A percentile compares a stretch with the other conserved stretches of the same genome.
phyloP scores from a whole-genome alignment of 2,329 filamentous ascomycete species.

The Golovinomyces cichoracearum region DNA sequence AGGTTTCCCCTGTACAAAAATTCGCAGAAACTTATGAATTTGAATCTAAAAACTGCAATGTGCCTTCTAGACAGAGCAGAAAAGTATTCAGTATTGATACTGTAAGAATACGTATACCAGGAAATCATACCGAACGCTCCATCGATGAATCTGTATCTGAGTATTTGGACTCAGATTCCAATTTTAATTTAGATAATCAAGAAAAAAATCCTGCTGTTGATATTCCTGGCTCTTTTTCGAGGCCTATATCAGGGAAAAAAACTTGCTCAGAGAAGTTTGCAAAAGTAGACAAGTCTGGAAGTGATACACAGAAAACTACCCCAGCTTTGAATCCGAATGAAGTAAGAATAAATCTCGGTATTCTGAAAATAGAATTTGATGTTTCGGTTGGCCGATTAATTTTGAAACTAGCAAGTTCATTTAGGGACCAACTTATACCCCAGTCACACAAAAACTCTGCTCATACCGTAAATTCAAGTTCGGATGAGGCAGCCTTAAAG shows the following conservation, averaged over 20 bases:
- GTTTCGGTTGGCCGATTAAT: constrained; percentile 14
- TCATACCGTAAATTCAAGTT: neutral
- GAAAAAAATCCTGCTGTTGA: constrained; percentile 20
- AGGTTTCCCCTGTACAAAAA: no score
- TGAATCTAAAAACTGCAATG: no score
- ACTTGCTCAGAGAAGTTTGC: neutral
- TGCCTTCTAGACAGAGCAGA: neutral
- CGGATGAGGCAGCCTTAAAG: neutral
- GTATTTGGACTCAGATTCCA: constrained; percentile 3
- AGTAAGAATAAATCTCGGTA: constrained; percentile 12
- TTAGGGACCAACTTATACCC: constrained; percentile 6
- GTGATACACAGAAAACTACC: no score
- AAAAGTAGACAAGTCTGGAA: neutral
- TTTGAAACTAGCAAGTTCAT: constrained; percentile 10
- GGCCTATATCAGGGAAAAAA: constrained; percentile 14
- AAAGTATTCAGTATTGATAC: constrained; percentile 12
- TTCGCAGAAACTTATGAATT: no score
- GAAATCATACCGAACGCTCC: constrained; percentile 1
- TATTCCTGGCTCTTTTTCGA: constrained; percentile 35
- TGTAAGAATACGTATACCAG: constrained; percentile 15
- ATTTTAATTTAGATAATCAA: constrained; percentile 7
- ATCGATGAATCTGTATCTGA: constrained; percentile 1
- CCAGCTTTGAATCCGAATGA: constrained; percentile 3
- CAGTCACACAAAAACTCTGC: neutral
- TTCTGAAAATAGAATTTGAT: constrained; percentile 13